These are phyloP conservation scores for Carex myosuroides DNA, from an alignment of 176 grass and related monocot species.

Conservation along the genomic window DNA sequence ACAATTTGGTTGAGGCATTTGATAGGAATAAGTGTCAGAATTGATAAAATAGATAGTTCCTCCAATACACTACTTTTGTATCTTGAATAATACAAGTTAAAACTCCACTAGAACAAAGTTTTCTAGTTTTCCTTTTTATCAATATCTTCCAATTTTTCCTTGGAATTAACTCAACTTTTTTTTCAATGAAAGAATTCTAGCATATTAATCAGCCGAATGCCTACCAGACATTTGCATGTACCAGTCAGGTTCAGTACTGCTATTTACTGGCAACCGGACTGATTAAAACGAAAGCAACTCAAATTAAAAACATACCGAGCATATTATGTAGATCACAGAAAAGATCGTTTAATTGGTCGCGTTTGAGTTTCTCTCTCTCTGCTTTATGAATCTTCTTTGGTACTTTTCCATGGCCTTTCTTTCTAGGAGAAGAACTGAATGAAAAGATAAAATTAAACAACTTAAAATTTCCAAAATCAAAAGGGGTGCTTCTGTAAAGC, in stretches of 20 bases:
- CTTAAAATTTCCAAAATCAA: background rate
- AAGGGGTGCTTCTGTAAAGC: background rate
- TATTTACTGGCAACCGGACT: background rate
- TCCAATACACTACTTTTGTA: background rate
- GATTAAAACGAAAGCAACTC: background rate
- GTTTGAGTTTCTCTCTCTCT: slow-evolving; percentile 86
- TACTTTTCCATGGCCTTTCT: slow-evolving; percentile 47
- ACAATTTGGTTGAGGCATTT: background rate
- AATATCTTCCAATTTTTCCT: background rate
- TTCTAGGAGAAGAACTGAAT: slow-evolving; percentile 34
- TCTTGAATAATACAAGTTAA: background rate
- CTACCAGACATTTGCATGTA: background rate
- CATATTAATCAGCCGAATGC: background rate
- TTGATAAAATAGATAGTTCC: background rate
- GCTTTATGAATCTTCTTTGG: slow-evolving; percentile 62
- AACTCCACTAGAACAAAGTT: background rate
- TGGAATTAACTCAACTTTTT: background rate
- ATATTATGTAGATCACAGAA: slow-evolving; percentile 45
- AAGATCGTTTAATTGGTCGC: slow-evolving; percentile 72
- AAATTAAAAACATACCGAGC: slow-evolving; percentile 44
- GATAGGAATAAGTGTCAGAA: background rate
- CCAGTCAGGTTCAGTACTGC: background rate
- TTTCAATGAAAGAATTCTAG: background rate
- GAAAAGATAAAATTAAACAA: background rate
- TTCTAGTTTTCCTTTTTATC: background rate